A percentile compares a stretch with the other conserved stretches of the same genome.
Conservation (phyloP, 2,329 filamentous ascomycete genomes). For the Aspergillus pseudoglaucus region DNA sequence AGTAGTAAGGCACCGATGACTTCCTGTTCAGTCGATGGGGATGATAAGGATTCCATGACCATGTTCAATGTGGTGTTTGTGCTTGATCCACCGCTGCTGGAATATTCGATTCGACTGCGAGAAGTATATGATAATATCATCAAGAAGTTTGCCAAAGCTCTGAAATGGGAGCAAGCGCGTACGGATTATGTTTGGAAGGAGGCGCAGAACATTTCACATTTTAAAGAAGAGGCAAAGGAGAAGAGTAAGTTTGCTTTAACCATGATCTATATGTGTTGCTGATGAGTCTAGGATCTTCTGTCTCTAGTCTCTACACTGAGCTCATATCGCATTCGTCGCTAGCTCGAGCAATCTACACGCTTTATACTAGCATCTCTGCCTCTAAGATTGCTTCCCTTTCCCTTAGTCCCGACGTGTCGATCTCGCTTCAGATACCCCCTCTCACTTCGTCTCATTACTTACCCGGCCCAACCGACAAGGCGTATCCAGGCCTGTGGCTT, state of each 20-base stretch:
- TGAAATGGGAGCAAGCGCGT: conserved; percentile 87
- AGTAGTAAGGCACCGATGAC: conserved; percentile 17
- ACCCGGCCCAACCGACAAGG: conserved; percentile 60
- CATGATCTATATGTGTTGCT: conserved; percentile 8
- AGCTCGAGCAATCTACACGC: conserved; percentile 72
- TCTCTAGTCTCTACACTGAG: conserved; percentile 36
- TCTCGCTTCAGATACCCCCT: conserved; percentile 58
- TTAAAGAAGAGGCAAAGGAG: conserved; percentile 77
- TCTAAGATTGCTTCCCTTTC: conserved; percentile 82
- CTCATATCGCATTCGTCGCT: conserved; percentile 61
- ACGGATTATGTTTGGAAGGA: conserved; percentile 89
- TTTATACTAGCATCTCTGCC: conserved; percentile 73
- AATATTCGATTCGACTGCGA: conserved; percentile 64
- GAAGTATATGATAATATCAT: conserved; percentile 86
- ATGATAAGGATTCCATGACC: conserved; percentile 62
- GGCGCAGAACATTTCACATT: conserved; percentile 69
- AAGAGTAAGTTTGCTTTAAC: conserved; percentile 24
- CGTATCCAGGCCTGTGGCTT: conserved; percentile 72
- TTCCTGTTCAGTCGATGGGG: conserved; percentile 17
- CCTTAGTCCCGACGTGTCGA: conserved; percentile 57
- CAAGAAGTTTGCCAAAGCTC: conserved; percentile 84
- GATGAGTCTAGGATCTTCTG: conserved; percentile 24
- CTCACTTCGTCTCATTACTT: conserved; percentile 65
- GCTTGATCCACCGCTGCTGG: conserved; percentile 69
- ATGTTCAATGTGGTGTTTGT: conserved; percentile 99